Evolutionary conservation across 2,329 filamentous ascomycete genomes (phyloP).

Genomic region (Epichloe elymi): DNA sequence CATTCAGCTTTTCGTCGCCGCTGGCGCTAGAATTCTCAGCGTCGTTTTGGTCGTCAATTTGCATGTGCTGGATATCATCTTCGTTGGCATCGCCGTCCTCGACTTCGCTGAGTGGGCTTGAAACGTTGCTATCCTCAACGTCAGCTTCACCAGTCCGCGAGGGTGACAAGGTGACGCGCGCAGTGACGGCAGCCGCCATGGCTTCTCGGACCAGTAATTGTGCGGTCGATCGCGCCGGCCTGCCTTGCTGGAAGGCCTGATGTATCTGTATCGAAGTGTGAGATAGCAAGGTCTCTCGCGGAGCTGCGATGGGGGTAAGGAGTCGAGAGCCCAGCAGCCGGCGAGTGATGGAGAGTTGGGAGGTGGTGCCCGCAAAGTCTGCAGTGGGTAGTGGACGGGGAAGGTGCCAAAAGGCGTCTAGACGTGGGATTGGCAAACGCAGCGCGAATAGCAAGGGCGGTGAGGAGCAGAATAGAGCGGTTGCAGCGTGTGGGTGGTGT

Average conservation of each 20-base stretch:
- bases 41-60: conserved; percentile 25
- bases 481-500: neutral
- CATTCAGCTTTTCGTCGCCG: conserved; percentile 12
- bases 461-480: neutral
- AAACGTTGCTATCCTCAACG: conserved; percentile 56
- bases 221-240: conserved; percentile 7
- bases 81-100: conserved; percentile 66
- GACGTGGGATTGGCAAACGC: conserved; percentile 1
- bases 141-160: conserved; percentile 25
- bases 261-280: neutral
- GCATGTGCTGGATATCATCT: conserved; percentile 50
- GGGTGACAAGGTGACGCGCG: conserved; percentile 35
- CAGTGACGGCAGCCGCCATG: conserved; percentile 42
- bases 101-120: conserved; percentile 86
- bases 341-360: neutral
- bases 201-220: conserved; percentile 7
- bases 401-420: neutral
- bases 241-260: neutral
- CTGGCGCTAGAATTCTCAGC: conserved; percentile 17
- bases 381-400: conserved; percentile 1
- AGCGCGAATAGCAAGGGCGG: neutral
- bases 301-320: neutral
- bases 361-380: conserved; percentile 2
- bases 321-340: neutral
- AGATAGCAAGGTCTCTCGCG: neutral